Base-by-base conservation (phyloP, 495 filamentous ascomycete species). In the Rhizodiscina lignyota region DNA sequence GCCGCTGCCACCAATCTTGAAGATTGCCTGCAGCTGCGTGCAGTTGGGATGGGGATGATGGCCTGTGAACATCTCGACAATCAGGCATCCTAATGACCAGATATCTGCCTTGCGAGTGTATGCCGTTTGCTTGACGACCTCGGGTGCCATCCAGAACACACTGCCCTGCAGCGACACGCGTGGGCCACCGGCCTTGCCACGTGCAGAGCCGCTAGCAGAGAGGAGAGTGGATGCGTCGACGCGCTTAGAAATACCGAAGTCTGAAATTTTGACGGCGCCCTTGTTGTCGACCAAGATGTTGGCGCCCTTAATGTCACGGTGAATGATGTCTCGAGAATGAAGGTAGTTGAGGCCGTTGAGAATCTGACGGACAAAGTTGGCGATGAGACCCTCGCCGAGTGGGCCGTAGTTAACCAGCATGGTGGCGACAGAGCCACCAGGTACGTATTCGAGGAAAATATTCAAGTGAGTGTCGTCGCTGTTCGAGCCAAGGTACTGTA, bases 41-140 rank as follows among this genome's bases (percentile, higher is more conserved):
- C 84, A 94, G 59, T 94, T 86, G 0, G 89, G 89, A 68, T 94
- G 94, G 11, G 89, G 89, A 51, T 99, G 89, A 20, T 71, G 76
- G 26, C 89, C 89, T 12, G 86, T 96, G 62, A 99, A 91, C 89
- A 99, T 99, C 59, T 99, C 89, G 19, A 99, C 89, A 30, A 99
- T 79, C 15, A 99, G 61, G 55, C 89, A 99, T 17, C 89, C 89
- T 22, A 99, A 66, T 36, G 83, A 91, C 89, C 89, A 99, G 51
- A 99, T 96, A 53, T 99, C 89, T n/a, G 91, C 89, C 60, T 99
- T 99, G 52, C 87, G 84, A 0, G 89, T 96, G 54, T 99, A 94
- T 0, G 83, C 82, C 1, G 87, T 94, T 57, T 96, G 89, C 41
- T 84, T 85, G 35, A 99, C 91, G 21, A 99, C 89, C 58, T 99